Percentiles rank a stretch among this genome's conserved stretches.
Evolutionary conservation across 148 eudicot species (phyloP).

Genomic region (Cornus florida): DNA sequence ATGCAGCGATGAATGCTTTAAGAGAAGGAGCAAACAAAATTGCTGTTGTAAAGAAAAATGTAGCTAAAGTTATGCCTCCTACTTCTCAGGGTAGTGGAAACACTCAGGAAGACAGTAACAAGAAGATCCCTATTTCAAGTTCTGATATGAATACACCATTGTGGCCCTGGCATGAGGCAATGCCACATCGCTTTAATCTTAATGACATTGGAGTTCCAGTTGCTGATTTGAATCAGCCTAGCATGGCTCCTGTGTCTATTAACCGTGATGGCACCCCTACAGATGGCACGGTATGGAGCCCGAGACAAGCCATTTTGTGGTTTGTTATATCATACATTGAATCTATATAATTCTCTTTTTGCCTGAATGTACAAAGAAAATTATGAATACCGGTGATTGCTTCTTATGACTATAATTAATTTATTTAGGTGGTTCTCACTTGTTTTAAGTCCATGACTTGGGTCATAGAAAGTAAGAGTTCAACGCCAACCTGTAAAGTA

Average conservation of each 20-base stretch:
- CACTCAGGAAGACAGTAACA: conserved; percentile 25
- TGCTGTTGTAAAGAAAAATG: conserved; percentile 29
- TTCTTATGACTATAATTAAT: not conserved
- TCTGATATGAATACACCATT: conserved; percentile 21
- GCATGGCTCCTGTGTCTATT: conserved; percentile 21
- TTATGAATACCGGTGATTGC: conserved; percentile 4
- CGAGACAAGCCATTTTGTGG: not conserved
- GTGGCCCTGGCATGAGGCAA: conserved; percentile 31
- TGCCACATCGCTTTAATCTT: conserved; percentile 30
- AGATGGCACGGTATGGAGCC: conserved; percentile 24
- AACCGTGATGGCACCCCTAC: conserved; percentile 23
- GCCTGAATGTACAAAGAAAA: not conserved
- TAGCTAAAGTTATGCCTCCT: conserved; percentile 27
- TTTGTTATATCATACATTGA: not conserved
- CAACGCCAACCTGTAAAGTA: conserved; percentile 23
- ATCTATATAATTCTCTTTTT: not conserved
- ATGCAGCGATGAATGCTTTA: conserved; percentile 20
- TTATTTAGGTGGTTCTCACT: conserved; percentile 29
- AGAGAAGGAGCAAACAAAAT: conserved; percentile 35
- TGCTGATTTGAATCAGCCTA: conserved; percentile 24
- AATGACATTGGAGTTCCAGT: conserved; percentile 27
- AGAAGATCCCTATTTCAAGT: conserved; percentile 10
- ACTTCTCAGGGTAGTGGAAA: conserved; percentile 19
- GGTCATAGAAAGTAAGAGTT: conserved; percentile 32
- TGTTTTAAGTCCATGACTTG: conserved; percentile 37